Evolutionary conservation across 257 asterid genomes (phyloP).

Genomic region (Knoxia roxburghii): DNA sequence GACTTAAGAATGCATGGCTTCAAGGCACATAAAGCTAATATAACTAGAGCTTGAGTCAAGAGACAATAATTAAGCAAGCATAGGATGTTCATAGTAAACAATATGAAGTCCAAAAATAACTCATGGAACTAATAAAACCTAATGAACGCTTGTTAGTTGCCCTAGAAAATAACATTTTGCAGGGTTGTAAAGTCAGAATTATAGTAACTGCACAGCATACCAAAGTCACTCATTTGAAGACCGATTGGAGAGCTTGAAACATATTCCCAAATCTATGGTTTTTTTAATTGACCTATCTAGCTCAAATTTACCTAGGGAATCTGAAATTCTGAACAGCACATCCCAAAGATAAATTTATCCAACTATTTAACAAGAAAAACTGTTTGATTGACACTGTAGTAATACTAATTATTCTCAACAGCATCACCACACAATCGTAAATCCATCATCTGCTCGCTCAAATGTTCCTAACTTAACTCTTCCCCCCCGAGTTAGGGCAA

Average conservation of each 20-base stretch:
- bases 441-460: neutral
- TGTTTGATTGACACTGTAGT: neutral
- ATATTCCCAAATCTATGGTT: neutral
- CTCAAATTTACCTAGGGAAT: neutral
- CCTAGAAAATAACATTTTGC: too few relatives aligned
- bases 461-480: neutral
- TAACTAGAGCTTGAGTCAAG: neutral
- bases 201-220: too few relatives aligned
- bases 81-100: neutral
- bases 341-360: neutral
- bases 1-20: neutral
- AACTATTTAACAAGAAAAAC: neutral
- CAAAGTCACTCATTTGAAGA: neutral
- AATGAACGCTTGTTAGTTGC: neutral
- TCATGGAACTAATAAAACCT: neutral
- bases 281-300: neutral
- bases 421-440: neutral
- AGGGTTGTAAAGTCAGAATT: too few relatives aligned
- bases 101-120: neutral
- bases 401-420: neutral
- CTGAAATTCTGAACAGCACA: neutral
- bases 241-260: neutral
- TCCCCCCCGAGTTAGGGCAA: too few relatives aligned
- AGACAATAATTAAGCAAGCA: neutral
- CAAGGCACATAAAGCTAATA: neutral